Evolutionary conservation across 1,284 basidiomycete species (phyloP).

Genomic region (Tetrapyrgos nigripes): DNA sequence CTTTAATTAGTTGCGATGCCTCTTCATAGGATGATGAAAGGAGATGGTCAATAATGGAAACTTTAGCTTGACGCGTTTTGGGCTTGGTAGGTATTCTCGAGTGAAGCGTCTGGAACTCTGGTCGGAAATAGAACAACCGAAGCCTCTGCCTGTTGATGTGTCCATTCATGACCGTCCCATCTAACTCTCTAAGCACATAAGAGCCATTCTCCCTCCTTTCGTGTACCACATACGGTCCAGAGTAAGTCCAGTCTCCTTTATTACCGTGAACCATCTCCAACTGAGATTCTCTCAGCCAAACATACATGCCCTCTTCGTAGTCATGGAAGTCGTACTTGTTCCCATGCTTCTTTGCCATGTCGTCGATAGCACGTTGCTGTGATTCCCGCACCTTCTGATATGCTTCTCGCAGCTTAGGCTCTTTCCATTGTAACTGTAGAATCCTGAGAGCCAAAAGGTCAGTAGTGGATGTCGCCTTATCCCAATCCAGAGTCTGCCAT

Average conservation of each 20-base stretch:
- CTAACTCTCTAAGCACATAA: conserved; percentile 1
- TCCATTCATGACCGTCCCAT: conserved; percentile 3
- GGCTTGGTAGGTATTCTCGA: not conserved
- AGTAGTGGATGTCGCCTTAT: conserved; percentile 21
- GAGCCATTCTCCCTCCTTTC: not conserved
- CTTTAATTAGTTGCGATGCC: too few species aligned
- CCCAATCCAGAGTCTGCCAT: conserved; percentile 36
- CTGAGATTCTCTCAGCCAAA: conserved; percentile 35
- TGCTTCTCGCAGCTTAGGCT: conserved; percentile 22
- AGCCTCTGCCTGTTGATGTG: conserved; percentile 1
- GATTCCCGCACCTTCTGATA: conserved; percentile 16
- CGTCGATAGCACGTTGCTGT: conserved; percentile 27
- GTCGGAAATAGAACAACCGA: conserved; percentile 5
- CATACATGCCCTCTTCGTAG: conserved; percentile 18
- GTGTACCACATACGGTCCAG: conserved; percentile 11
- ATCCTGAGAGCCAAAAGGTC: conserved; percentile 32
- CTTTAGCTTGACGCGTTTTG: too few species aligned
- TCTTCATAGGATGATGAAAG: too few species aligned
- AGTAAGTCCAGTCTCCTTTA: conserved; percentile 13
- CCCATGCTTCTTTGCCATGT: conserved; percentile 25
- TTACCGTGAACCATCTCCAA: conserved; percentile 25
- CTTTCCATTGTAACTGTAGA: conserved; percentile 26
- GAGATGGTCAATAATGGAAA: too few species aligned
- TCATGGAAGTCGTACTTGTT: conserved; percentile 16
- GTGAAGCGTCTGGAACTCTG: not conserved